phyloP scores from a whole-genome alignment of 441 rosid genomes.

The Syzygium malaccense region DNA sequence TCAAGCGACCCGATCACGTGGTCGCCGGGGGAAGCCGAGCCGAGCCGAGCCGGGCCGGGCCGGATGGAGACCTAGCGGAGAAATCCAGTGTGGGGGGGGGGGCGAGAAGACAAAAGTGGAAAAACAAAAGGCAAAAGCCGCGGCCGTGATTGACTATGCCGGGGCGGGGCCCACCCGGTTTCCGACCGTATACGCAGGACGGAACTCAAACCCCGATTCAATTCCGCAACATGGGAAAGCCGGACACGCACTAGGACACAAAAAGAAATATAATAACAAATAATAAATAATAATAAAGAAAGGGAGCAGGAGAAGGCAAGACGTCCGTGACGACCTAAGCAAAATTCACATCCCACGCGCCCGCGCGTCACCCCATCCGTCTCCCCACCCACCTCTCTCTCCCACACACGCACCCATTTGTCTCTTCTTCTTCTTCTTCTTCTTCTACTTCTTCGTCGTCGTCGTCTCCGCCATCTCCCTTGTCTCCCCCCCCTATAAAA shows the following conservation, averaged over 20 bases:
- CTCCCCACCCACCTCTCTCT: neutral
- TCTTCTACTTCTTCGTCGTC: neutral
- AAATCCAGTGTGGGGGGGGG: neutral
- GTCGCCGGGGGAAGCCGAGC: neutral
- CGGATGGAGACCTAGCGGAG: neutral
- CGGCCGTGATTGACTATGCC: conserved; percentile 52
- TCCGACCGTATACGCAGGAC: conserved; percentile 16
- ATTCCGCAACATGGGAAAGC: conserved; percentile 13
- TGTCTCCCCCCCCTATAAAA: conserved; percentile 41
- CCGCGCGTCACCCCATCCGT: neutral
- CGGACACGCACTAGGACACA: conserved; percentile 3
- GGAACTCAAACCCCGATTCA: conserved; percentile 19
- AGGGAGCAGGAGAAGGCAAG: conserved; percentile 3
- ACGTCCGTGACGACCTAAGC: conserved; percentile 40
- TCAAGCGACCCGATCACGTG: neutral
- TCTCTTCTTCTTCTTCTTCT: neutral
- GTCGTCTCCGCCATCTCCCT: neutral
- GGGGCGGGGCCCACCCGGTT: conserved; percentile 39
- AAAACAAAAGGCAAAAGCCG: neutral
- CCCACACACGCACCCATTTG: neutral
- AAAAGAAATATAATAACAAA: neutral
- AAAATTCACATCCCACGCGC: conserved; percentile 34
- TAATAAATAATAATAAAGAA: neutral
- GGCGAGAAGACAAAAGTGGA: conserved; percentile 18
- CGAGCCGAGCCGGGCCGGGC: conserved; percentile 22